Percentiles rank a stretch among this genome's conserved stretches.
phyloP scores from a whole-genome alignment of 495 filamentous ascomycete species.

The Terfezia boudieri region DNA sequence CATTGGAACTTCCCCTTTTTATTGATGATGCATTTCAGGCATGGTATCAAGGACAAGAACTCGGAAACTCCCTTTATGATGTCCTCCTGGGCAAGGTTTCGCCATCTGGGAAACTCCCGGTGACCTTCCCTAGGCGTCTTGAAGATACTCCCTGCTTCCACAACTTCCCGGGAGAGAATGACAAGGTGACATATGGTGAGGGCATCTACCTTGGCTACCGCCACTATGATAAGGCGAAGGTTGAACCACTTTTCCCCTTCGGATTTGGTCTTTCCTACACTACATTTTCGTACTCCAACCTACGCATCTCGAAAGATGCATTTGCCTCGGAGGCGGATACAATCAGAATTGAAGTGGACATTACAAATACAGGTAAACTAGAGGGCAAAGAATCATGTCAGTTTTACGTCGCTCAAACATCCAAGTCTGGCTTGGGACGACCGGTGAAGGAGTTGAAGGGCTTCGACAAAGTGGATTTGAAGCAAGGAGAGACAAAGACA shows the following conservation, averaged over 20 bases:
- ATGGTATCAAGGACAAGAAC: constrained; percentile 47
- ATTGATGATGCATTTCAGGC: constrained; percentile 22
- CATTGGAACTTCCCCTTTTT: constrained; percentile 3
- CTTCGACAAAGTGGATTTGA: constrained; percentile 45
- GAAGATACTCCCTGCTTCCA: constrained; percentile 56
- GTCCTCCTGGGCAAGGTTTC: constrained; percentile 44
- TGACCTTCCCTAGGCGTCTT: constrained; percentile 41
- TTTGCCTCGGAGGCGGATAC: constrained; percentile 26
- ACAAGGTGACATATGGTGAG: constrained; percentile 53
- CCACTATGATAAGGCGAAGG: constrained; percentile 44
- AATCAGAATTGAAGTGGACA: constrained; percentile 25
- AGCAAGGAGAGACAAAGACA: constrained; percentile 36
- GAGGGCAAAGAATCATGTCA: constrained; percentile 49
- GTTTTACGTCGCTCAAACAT: constrained; percentile 34
- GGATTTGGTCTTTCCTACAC: constrained; percentile 58
- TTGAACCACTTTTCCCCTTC: constrained; percentile 45
- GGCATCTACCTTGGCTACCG: constrained; percentile 57
- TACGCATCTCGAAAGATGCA: constrained; percentile 23
- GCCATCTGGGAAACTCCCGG: constrained; percentile 42
- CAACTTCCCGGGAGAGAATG: constrained; percentile 44
- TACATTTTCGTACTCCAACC: constrained; percentile 35
- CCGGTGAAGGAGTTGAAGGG: constrained; percentile 51
- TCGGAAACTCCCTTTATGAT: constrained; percentile 43
- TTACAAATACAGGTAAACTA: constrained; percentile 39
- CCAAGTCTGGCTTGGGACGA: constrained; percentile 27